Base-by-base conservation (phyloP, 805 yeast genomes). In the Jamesozyma piceae region DNA sequence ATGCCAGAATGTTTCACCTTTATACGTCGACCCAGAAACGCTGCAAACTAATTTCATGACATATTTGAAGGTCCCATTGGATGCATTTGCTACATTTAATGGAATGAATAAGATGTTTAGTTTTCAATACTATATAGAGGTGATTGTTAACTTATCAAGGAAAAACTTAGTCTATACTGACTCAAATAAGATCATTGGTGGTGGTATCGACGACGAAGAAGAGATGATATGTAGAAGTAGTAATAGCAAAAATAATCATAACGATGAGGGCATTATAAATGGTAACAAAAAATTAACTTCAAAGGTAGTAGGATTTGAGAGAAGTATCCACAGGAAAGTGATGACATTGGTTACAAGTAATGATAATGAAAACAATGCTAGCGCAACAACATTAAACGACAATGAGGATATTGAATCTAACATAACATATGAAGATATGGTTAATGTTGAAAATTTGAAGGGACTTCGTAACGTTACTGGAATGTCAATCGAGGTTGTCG, bases 81-180 rank as follows among this genome's bases (percentile, higher is more conserved):
- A 88, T 52, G 79, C 84, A 0, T 86, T 88, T 57, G 94, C 95
- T 1, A 84, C 95, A 0, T 83, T 86, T 13, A 71, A 75, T 15
- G 82, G 83, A 1, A 75, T 84, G 40, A 50, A 50, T 37, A 51
- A 49, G 18, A 64, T 80, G 38, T 86, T 87, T 8, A 72, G 87
- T 2, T 88, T 88, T 60, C 90, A 84, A 55, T 88, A 89, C 58
- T 84, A 82, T 55, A 66, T 88, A 14, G 97, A 88, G 58, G 88
- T 83, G 2, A 70, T 86, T 43, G 77, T 84, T n/a, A 88, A 88
- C 54, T 63, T 89, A 34, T 78, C 89, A 2, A 85, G 82, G 19
- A 78, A 74, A 46, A 71, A 67, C 45, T 51, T 60, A 8, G 62
- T 69, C 5, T 56, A 52, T 45, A 53, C 64, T 5, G 62, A 57